A percentile compares a stretch with the other conserved stretches of the same genome.
phyloP scores from a whole-genome alignment of 805 yeast species.

The Saturnispora ahearnii region DNA sequence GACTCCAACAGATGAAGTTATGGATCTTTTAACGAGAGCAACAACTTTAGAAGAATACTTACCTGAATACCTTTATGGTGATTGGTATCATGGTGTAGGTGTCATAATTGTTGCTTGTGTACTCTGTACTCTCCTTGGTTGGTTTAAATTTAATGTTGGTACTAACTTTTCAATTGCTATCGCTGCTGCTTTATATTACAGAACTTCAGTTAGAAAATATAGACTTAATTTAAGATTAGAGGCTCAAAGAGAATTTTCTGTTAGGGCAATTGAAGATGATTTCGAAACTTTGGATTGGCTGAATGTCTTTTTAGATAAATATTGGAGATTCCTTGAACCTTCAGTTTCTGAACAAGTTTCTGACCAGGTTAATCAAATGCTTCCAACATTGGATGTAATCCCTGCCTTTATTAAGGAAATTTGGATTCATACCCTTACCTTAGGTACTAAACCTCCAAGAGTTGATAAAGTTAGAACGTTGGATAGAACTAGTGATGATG shows the following conservation, averaged over 20 bases:
- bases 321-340: conserved; percentile 90
- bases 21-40: conserved; percentile 59
- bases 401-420: conserved; percentile 79
- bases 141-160: conserved; percentile 66
- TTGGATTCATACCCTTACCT: conserved; percentile 82
- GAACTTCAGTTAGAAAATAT: conserved; percentile 76
- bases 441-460: conserved; percentile 94
- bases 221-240: conserved; percentile 66
- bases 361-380: conserved; percentile 73
- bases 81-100: conserved; percentile 92
- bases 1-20: conserved; percentile 58
- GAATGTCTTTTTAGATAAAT: conserved; percentile 78
- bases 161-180: conserved; percentile 69
- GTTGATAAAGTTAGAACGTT: conserved; percentile 84
- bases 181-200: conserved; percentile 57
- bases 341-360: conserved; percentile 76
- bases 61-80: conserved; percentile 76
- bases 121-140: conserved; percentile 72
- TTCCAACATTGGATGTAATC: conserved; percentile 58
- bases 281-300: conserved; percentile 95
- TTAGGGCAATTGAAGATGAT: conserved; percentile 75
- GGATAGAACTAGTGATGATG: conserved; percentile 82
- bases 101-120: conserved; percentile 58
- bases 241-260: conserved; percentile 78
- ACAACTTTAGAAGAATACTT: conserved; percentile 69